Evolutionary conservation across 164 flowering plant genomes (phyloP), one percentile per base, ranked within the genome.

Genomic region (Litsea cubeba): DNA sequence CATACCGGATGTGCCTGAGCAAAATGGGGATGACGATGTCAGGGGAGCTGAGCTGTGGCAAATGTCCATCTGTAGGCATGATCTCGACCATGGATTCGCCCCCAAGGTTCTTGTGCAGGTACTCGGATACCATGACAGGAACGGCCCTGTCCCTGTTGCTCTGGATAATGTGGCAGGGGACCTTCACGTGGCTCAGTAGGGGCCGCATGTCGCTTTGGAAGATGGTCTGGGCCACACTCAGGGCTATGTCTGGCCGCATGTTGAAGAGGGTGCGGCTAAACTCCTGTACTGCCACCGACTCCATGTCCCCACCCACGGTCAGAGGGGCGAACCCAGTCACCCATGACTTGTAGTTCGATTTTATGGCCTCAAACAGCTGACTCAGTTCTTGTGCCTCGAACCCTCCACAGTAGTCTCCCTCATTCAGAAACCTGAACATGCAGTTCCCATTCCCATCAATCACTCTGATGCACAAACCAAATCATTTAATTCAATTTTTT

Each of bases 21-120:
- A 87, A 65, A 22, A 84, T 83, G 24, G 89, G 89, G 68, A 82
- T 78, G 26, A 84, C 83, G 30, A 81, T 71, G 40, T 83, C 89
- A 20, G 89, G 89, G 18, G 85, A 84, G 79, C 87, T 86, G 49
- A 86, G 71, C 78, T 86, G 89, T 0, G 89, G 89, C 24, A 87
- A 80, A 73, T 87, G 89, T 0, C 89, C 89, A 5, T 87, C 89
- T 1, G 87, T 78, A 1, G 81, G 1, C 84, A 84, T 79, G 28
- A 85, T 81, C 76, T 87, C 89, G 1, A 87, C 85, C 14, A 83
- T 79, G 26, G 89, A 83, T 0, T 74, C 81, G 20, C 83, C 73
- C 40, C 83, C 82, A 12, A 84, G 80, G 69, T 81, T 73, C 71
- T 50, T 78, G 46, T 40, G 46, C 46, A 40, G 46, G 2, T 40